phyloP scores from a whole-genome alignment of 257 asterid species.

The Nicotiana attenuata region DNA sequence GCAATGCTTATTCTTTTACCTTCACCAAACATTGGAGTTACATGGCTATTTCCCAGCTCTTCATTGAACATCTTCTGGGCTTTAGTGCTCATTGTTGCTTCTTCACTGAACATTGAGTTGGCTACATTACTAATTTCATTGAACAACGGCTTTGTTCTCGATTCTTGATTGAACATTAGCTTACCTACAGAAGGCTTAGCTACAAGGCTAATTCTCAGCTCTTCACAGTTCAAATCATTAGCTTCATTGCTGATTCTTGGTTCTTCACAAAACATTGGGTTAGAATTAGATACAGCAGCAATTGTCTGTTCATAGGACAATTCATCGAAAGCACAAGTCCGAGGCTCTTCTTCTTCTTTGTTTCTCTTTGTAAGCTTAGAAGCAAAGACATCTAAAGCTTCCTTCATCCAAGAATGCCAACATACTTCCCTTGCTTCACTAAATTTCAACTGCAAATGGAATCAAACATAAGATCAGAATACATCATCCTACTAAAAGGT shows the following conservation, averaged over 20 bases:
- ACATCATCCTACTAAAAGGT: background rate
- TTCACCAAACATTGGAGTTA: background rate
- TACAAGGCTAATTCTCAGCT: slow-evolving; percentile 4
- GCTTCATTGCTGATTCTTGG: background rate
- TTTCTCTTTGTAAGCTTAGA: slow-evolving; percentile 20
- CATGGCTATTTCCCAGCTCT: background rate
- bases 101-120: slow-evolving; percentile 9
- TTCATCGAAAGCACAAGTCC: slow-evolving; percentile 7
- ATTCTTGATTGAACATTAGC: background rate
- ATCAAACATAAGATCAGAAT: background rate
- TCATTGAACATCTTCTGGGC: slow-evolving; percentile 4
- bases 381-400: slow-evolving; percentile 66
- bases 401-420: slow-evolving; percentile 77
- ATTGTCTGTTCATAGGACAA: background rate
- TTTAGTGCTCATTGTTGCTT: background rate
- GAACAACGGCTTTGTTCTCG: background rate
- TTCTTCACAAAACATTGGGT: background rate
- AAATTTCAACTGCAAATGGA: slow-evolving; percentile 50
- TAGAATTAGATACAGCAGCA: background rate
- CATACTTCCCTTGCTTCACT: slow-evolving; percentile 72
- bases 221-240: slow-evolving; percentile 15
- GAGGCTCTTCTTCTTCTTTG: slow-evolving; percentile 7
- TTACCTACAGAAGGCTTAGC: slow-evolving; percentile 3
- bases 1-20: slow-evolving; percentile 6
- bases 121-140: slow-evolving; percentile 5